Evolutionary conservation across 352 stramenopile species (phyloP).

Genomic region (Globisporangium paddicum): DNA sequence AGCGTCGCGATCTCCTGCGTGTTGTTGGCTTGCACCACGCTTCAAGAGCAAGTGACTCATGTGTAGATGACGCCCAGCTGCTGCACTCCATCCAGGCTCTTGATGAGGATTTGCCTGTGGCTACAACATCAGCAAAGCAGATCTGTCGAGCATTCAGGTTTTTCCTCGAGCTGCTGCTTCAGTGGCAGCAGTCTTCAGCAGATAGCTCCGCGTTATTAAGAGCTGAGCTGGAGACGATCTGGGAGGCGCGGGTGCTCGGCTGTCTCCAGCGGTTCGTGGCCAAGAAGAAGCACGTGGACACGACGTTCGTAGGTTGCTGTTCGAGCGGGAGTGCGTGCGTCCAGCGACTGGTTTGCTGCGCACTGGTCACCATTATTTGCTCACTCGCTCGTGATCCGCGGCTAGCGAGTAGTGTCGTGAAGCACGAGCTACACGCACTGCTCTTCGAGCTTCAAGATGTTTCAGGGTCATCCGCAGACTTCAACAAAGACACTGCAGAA

Average conservation of each 20-base stretch:
- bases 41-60: neutral
- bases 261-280: slow-evolving; percentile 33
- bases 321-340: slow-evolving; percentile 13
- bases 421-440: slow-evolving; percentile 34
- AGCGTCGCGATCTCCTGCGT: neutral
- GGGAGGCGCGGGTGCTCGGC: slow-evolving; percentile 28
- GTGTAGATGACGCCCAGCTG: slow-evolving; percentile 25
- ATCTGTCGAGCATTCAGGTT: slow-evolving; percentile 19
- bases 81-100: slow-evolving; percentile 39
- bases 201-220: slow-evolving; percentile 5
- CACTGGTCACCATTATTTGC: slow-evolving; percentile 36
- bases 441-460: slow-evolving; percentile 14
- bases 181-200: slow-evolving; percentile 13
- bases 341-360: slow-evolving; percentile 18
- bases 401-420: slow-evolving; percentile 29
- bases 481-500: neutral
- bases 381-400: slow-evolving; percentile 26
- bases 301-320: slow-evolving; percentile 15
- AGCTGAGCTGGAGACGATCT: slow-evolving; percentile 23
- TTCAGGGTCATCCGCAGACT: neutral
- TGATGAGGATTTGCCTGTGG: slow-evolving; percentile 10
- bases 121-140: neutral
- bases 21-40: neutral
- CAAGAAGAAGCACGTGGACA: neutral
- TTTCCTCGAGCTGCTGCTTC: slow-evolving; percentile 24